These are phyloP conservation scores for Lachnellula willkommii DNA, from an alignment of 2,329 filamentous ascomycete species.

Conservation along the genomic window DNA sequence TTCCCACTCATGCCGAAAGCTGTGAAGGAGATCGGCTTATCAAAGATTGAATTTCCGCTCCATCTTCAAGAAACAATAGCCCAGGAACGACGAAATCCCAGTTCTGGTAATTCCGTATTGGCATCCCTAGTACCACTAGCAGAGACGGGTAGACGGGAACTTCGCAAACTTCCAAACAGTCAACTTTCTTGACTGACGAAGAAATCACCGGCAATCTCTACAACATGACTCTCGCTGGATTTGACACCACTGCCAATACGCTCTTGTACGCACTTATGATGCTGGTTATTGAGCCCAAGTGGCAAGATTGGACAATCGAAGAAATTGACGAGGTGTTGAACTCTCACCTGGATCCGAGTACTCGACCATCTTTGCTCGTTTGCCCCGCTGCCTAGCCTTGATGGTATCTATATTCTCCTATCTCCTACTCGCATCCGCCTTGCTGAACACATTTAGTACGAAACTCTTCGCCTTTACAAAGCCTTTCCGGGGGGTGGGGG, in stretches of 20 bases:
- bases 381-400: slow-evolving; percentile 10
- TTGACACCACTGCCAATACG: slow-evolving; percentile 46
- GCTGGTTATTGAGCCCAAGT: slow-evolving; percentile 41
- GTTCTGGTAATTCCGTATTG: neutral
- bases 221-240: slow-evolving; percentile 39
- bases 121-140: no score
- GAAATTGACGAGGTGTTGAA: slow-evolving; percentile 35
- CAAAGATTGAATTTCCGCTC: neutral
- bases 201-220: slow-evolving; percentile 11
- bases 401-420: slow-evolving; percentile 30
- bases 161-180: no score
- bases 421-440: no score
- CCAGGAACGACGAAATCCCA: neutral
- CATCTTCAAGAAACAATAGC: neutral
- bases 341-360: slow-evolving; percentile 4
- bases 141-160: no score
- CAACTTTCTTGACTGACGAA: slow-evolving; percentile 3
- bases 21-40: neutral
- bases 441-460: slow-evolving; percentile 19
- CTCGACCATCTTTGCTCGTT: slow-evolving; percentile 6
- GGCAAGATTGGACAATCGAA: slow-evolving; percentile 47
- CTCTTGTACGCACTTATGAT: slow-evolving; percentile 44
- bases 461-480: slow-evolving; percentile 50
- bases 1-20: neutral
- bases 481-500: no score